Evolutionary conservation across 1,284 basidiomycete species (phyloP).

Genomic region (Ustilago nuda): DNA sequence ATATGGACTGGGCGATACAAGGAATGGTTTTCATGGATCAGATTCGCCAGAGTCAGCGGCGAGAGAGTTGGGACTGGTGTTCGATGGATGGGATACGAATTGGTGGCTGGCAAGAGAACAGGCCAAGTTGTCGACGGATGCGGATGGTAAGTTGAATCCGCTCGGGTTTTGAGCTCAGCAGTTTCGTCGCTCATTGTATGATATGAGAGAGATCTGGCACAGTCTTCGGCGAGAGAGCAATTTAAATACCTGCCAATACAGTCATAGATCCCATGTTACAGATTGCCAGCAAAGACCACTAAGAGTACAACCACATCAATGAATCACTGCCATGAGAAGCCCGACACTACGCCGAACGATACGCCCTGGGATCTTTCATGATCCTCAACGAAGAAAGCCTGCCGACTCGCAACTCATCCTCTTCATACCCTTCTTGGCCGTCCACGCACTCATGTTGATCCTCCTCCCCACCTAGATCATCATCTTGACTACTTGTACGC

Average conservation of each 20-base stretch:
- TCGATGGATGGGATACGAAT: constrained; percentile 56
- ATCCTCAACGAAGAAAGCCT: constrained; percentile 51
- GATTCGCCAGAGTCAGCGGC: constrained; percentile 39
- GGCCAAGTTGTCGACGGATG: constrained; percentile 20
- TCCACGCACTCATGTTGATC: constrained; percentile 29
- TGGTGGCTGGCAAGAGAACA: constrained; percentile 54
- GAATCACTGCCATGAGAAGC: background rate
- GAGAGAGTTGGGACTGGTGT: constrained; percentile 52
- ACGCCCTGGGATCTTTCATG: constrained; percentile 62
- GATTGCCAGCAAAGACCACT: background rate
- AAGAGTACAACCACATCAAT: constrained; percentile 16
- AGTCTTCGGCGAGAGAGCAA: background rate
- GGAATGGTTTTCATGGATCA: constrained; percentile 67
- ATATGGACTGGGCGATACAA: constrained; percentile 64
- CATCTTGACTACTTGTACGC: constrained; percentile 70
- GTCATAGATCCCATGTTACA: constrained; percentile 13
- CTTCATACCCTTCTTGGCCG: constrained; percentile 46
- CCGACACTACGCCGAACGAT: constrained; percentile 43
- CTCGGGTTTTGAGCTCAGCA: constrained; percentile 23
- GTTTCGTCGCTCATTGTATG: background rate
- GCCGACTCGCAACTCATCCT: constrained; percentile 53
- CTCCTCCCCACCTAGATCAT: constrained; percentile 65
- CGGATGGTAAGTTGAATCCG: constrained; percentile 24
- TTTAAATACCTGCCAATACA: constrained; percentile 2
- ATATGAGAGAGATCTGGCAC: background rate